phyloP scores from a whole-genome alignment of 2,329 filamentous ascomycete genomes.

The Ophiocordyceps australis region DNA sequence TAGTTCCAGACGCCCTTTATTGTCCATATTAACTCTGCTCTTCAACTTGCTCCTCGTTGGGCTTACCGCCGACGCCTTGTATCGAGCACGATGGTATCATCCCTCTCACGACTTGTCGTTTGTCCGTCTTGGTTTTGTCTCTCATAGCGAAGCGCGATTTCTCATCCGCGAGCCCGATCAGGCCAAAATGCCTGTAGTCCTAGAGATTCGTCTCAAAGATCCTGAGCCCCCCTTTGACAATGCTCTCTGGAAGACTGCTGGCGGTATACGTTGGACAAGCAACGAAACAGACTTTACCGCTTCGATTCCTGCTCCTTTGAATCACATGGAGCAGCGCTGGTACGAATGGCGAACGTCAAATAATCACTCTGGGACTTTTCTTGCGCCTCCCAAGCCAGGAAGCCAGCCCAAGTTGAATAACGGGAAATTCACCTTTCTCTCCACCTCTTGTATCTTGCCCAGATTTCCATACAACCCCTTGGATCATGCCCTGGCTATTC shows the following conservation, averaged over 20 bases:
- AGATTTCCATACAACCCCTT: conserved; percentile 77
- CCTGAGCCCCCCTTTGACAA: conserved; percentile 31
- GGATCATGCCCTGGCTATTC: conserved; percentile 67
- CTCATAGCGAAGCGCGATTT: conserved; percentile 59
- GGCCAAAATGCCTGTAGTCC: conserved; percentile 53
- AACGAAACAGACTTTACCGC: conserved; percentile 73
- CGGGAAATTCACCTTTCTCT: conserved; percentile 73
- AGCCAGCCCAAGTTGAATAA: conserved; percentile 38
- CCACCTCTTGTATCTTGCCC: conserved; percentile 82
- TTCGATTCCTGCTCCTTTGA: conserved; percentile 44
- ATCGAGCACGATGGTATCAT: conserved; percentile 51
- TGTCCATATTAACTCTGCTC: conserved; percentile 49
- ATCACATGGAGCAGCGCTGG: conserved; percentile 46
- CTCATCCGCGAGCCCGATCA: conserved; percentile 72
- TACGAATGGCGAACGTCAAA: conserved; percentile 83
- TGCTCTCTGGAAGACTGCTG: conserved; percentile 47
- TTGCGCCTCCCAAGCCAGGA: conserved; percentile 55
- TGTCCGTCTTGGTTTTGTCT: conserved; percentile 74
- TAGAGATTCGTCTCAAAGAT: conserved; percentile 44
- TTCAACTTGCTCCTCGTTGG: conserved; percentile 54
- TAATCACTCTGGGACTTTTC: conserved; percentile 70
- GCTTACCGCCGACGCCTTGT: conserved; percentile 62
- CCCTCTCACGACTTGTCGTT: conserved; percentile 64
- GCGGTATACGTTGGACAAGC: conserved; percentile 44
- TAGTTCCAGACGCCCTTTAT: conserved; percentile 45